Conservation (phyloP, 345 rosid species). For the Pseudoturritis turrita region DNA sequence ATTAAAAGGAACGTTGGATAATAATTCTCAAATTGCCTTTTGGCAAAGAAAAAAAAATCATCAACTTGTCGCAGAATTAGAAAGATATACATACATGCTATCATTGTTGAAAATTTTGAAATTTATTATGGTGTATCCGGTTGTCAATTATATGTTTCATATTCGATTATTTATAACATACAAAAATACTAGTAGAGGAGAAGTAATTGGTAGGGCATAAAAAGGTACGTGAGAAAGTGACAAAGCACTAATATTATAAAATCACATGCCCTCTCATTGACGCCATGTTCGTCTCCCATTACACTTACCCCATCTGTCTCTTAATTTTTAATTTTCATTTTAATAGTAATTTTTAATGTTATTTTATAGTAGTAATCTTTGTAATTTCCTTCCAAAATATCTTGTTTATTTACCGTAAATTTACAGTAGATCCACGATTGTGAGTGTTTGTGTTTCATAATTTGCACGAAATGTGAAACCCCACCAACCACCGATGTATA, state of each 20-base stretch:
- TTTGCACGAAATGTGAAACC: not conserved
- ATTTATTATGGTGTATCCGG: not conserved
- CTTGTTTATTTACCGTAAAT: not conserved
- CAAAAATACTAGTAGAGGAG: not conserved
- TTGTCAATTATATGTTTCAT: not conserved
- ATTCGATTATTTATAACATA: not conserved
- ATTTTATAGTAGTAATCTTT: not conserved
- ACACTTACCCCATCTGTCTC: conserved; percentile 29
- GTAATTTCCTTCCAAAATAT: not conserved
- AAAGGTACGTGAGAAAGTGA: conserved; percentile 30
- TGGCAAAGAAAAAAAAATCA: not conserved
- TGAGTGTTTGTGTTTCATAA: not conserved
- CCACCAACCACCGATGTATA: not conserved
- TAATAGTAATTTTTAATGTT: not conserved
- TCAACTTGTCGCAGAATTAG: conserved; percentile 4
- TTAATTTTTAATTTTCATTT: not conserved
- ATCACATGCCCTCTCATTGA: conserved; percentile 29
- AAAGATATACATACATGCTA: not conserved
- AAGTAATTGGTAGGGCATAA: conserved; percentile 26
- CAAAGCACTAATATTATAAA: conserved; percentile 27
- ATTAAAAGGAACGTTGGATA: not conserved
- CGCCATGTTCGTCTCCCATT: conserved; percentile 30
- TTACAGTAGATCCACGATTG: not conserved
- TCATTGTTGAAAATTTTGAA: not conserved
- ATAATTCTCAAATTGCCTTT: not conserved